Conservation (phyloP, 495 filamentous ascomycete genomes). For the Immersiella caudata region DNA sequence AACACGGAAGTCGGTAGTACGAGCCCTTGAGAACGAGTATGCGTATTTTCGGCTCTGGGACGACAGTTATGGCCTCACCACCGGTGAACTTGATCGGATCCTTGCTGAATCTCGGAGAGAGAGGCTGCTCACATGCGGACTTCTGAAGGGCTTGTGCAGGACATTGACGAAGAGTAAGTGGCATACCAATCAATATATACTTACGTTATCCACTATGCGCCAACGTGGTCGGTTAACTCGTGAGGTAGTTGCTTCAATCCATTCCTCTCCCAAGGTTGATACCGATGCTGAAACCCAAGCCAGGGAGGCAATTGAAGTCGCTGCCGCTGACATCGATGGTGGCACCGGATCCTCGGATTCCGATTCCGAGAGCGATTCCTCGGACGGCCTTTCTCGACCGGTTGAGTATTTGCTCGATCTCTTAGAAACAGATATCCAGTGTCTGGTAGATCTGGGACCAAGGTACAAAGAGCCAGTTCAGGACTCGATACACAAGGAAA, state of each 20-base stretch:
- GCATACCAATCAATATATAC: too few relatives aligned
- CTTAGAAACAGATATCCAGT: constrained; percentile 1
- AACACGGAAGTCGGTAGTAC: neutral
- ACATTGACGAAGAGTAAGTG: neutral
- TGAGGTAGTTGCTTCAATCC: neutral
- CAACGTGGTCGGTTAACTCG: neutral
- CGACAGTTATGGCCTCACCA: neutral
- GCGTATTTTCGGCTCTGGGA: constrained; percentile 10
- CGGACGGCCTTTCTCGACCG: neutral
- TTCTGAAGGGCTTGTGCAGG: neutral
- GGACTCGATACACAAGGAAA: neutral
- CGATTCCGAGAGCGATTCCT: neutral
- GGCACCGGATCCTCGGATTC: neutral
- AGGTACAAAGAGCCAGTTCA: constrained; percentile 1
- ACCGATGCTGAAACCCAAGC: neutral
- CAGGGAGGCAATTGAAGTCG: neutral
- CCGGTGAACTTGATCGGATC: constrained; percentile 8
- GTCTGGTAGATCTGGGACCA: constrained; percentile 14
- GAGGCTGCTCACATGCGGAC: neutral
- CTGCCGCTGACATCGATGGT: neutral
- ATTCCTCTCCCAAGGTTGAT: too few relatives aligned
- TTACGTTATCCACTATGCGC: too few relatives aligned
- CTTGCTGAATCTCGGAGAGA: constrained; percentile 5
- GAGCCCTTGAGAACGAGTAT: neutral
- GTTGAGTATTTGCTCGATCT: constrained; percentile 1